These are phyloP conservation scores for Arbutus unedo DNA, from an alignment of 148 eudicot genomes.

Conservation along the genomic window DNA sequence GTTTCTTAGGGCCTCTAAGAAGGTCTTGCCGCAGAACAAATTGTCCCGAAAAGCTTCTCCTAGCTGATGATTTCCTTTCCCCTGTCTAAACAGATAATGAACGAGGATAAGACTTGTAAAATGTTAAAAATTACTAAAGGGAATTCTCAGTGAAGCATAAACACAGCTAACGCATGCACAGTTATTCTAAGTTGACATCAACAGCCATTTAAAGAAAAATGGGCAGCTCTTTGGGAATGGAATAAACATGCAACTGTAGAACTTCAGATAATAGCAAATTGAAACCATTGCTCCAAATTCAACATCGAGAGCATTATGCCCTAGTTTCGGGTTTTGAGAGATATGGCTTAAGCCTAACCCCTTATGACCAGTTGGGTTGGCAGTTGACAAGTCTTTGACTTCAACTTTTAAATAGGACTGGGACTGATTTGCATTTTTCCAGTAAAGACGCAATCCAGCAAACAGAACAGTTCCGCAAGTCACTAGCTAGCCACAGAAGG, in stretches of 20 bases:
- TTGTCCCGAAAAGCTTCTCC: slow-evolving; percentile 32
- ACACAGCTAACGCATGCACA: background rate
- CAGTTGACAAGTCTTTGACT: background rate
- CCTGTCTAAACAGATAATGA: slow-evolving; percentile 23
- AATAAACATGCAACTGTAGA: background rate
- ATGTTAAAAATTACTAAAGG: background rate
- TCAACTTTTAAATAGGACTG: background rate
- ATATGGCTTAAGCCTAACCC: background rate
- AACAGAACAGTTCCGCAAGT: background rate
- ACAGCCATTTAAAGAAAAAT: background rate
- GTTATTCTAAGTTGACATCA: background rate
- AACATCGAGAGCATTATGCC: background rate
- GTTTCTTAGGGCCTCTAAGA: slow-evolving; percentile 23
- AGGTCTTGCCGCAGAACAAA: slow-evolving; percentile 30
- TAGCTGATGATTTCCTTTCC: slow-evolving; percentile 19
- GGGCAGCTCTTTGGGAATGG: background rate
- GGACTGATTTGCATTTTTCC: background rate
- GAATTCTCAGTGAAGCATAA: background rate
- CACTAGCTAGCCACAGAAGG: background rate
- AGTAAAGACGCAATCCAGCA: background rate
- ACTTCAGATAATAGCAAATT: background rate
- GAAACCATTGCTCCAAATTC: background rate
- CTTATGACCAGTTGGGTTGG: background rate
- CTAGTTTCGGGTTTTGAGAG: background rate
- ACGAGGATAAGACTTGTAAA: background rate